Evolutionary conservation across 495 filamentous ascomycete genomes (phyloP).

Genomic region (Glutinoglossum americanum): DNA sequence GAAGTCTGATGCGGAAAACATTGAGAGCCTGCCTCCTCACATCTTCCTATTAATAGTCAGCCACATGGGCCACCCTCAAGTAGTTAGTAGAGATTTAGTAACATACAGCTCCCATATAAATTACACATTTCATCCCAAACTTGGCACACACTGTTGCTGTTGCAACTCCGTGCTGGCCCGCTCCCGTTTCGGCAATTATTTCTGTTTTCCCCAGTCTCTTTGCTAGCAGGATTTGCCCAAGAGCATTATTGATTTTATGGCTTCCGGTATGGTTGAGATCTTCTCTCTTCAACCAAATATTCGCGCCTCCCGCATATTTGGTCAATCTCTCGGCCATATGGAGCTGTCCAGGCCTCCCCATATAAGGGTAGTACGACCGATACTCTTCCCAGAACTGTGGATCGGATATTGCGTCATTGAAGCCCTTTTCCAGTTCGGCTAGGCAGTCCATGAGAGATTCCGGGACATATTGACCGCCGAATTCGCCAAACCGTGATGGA

Average conservation of each 20-base stretch:
- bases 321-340: constrained; percentile 78
- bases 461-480: constrained; percentile 96
- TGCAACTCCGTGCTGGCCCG: constrained; percentile 91
- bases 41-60: constrained; percentile 34
- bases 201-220: constrained; percentile 66
- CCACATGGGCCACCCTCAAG: background rate
- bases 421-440: constrained; percentile 75
- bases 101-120: constrained; percentile 72
- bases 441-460: constrained; percentile 97
- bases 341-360: constrained; percentile 81
- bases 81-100: background rate
- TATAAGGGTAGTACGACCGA: constrained; percentile 90
- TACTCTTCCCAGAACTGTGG: constrained; percentile 94
- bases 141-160: constrained; percentile 92
- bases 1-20: constrained; percentile 90
- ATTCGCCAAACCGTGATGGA: constrained; percentile 83
- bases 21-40: constrained; percentile 84
- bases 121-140: constrained; percentile 86
- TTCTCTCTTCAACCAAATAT: constrained; percentile 89
- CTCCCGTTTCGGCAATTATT: constrained; percentile 90
- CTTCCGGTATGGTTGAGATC: constrained; percentile 64
- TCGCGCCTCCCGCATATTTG: constrained; percentile 70
- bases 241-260: constrained; percentile 95
- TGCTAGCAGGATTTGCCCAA: constrained; percentile 76
- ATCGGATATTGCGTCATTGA: constrained; percentile 65